Conservation (phyloP, 2,329 filamentous ascomycete species). For the Monosporascus ibericus region DNA sequence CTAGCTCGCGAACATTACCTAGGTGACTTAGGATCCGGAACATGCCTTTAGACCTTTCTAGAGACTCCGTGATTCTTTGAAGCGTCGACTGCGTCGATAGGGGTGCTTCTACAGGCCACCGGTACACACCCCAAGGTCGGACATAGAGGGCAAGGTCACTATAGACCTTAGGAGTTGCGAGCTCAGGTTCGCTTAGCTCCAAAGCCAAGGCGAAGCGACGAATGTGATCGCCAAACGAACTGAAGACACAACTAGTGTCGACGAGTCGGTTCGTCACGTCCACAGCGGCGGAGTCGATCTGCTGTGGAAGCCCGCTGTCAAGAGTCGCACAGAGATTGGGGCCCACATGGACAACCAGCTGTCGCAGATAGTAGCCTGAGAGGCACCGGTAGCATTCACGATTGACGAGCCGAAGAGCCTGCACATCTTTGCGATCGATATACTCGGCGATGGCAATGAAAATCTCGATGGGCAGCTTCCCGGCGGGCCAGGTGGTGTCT, state of each 20-base stretch:
- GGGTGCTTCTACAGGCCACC: slow-evolving; percentile 57
- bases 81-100: slow-evolving; percentile 51
- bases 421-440: slow-evolving; percentile 34
- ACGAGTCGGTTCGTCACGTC: slow-evolving; percentile 17
- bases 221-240: slow-evolving; percentile 55
- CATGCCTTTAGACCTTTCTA: slow-evolving; percentile 58
- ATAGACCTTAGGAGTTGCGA: slow-evolving; percentile 50
- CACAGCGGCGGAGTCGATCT: slow-evolving; percentile 1
- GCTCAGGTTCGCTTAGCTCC: slow-evolving; percentile 52
- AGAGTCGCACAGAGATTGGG: slow-evolving; percentile 55
- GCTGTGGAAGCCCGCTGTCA: slow-evolving; percentile 19
- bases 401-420: slow-evolving; percentile 55
- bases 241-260: slow-evolving; percentile 44
- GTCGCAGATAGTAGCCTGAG: slow-evolving; percentile 39
- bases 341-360: slow-evolving; percentile 60
- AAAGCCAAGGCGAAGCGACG: slow-evolving; percentile 61
- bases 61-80: slow-evolving; percentile 54
- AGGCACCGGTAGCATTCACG: slow-evolving; percentile 38
- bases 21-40: slow-evolving; percentile 53
- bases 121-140: slow-evolving; percentile 59
- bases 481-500: slow-evolving; percentile 5
- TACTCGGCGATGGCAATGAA: slow-evolving; percentile 50
- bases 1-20: slow-evolving; percentile 53
- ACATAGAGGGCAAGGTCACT: slow-evolving; percentile 45
- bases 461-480: slow-evolving; percentile 51